Evolutionary conservation across 768 basidiomycete genomes (phyloP).

Genomic region (Leccinum broughii): DNA sequence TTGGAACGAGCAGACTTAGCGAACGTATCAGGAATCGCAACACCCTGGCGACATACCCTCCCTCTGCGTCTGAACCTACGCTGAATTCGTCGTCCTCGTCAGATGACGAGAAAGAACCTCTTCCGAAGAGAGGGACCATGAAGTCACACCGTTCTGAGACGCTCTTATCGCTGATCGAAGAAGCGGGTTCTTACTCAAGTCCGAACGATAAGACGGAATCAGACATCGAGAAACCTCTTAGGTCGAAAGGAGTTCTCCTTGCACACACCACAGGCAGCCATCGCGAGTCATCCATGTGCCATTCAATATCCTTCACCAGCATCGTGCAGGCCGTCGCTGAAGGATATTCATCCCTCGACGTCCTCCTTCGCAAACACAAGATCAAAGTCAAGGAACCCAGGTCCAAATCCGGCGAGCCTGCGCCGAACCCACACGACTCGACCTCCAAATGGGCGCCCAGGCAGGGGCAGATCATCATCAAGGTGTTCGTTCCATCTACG

Average conservation of each 20-base stretch:
- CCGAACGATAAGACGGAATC: neutral
- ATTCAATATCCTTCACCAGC: slow-evolving; percentile 19
- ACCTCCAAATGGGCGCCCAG: slow-evolving; percentile 29
- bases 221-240: neutral
- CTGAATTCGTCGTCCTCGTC: neutral
- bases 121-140: slow-evolving; percentile 3
- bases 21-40: neutral
- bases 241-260: neutral
- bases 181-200: neutral
- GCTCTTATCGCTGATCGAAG: slow-evolving; percentile 16
- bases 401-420: neutral
- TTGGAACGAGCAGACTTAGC: neutral
- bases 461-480: slow-evolving; percentile 38
- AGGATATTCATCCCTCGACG: slow-evolving; percentile 18
- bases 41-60: neutral
- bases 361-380: slow-evolving; percentile 18
- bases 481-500: slow-evolving; percentile 40
- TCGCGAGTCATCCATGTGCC: slow-evolving; percentile 13
- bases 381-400: neutral
- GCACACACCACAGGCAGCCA: slow-evolving; percentile 7
- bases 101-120: slow-evolving; percentile 9
- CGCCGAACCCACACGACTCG: neutral
- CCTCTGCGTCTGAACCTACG: slow-evolving; percentile 17
- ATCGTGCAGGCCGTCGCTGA: slow-evolving; percentile 16
- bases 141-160: slow-evolving; percentile 17